phyloP scores from a whole-genome alignment of 1,139 yeast species.

The Suhomyces chickasaworum region DNA sequence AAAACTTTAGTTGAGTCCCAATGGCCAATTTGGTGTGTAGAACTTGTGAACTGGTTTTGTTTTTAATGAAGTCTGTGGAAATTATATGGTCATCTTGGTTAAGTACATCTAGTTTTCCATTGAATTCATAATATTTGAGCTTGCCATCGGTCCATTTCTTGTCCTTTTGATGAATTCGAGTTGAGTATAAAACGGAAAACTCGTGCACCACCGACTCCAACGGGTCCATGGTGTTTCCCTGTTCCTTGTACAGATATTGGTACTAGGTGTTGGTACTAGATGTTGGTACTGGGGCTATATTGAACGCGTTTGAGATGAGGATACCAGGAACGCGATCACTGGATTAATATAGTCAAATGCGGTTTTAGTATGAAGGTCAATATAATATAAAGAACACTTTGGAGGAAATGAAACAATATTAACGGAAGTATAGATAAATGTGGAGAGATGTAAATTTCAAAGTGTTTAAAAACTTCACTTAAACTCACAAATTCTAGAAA shows the following conservation, averaged over 20 bases:
- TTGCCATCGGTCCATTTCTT: conserved; percentile 60
- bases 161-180: conserved; percentile 49
- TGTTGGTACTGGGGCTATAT: too few relatives aligned
- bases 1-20: conserved; percentile 20
- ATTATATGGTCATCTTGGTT: conserved; percentile 37
- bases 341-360: neutral
- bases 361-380: neutral
- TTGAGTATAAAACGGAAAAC: conserved; percentile 45
- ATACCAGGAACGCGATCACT: neutral
- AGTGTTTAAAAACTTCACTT: too few relatives aligned
- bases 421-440: too few relatives aligned
- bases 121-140: conserved; percentile 49
- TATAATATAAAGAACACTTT: too few relatives aligned
- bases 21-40: conserved; percentile 15
- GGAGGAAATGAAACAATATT: too few relatives aligned
- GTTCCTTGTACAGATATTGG: neutral
- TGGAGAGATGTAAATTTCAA: too few relatives aligned
- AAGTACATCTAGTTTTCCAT: conserved; percentile 47
- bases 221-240: conserved; percentile 5
- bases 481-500: too few relatives aligned
- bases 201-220: conserved; percentile 36
- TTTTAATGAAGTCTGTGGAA: conserved; percentile 34
- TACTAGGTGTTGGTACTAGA: too few relatives aligned
- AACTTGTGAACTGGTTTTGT: conserved; percentile 16
- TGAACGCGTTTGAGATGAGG: too few relatives aligned